Base-by-base conservation (phyloP, 345 rosid genomes). In the Acer campestre region DNA sequence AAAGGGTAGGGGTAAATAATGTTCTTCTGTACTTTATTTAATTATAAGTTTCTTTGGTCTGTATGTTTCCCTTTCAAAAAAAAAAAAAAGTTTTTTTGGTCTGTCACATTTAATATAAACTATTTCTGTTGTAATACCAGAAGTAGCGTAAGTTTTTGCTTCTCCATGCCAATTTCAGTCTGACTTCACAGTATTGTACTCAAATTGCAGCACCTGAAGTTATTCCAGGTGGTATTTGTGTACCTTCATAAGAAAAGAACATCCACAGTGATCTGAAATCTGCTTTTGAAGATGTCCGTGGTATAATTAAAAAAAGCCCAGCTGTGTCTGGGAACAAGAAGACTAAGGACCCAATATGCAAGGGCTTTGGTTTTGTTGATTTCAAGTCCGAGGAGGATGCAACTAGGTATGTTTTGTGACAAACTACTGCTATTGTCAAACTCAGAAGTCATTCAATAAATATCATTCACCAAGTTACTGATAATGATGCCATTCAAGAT, bases 201-300 rank as follows among this genome's bases (percentile, higher is more conserved):
- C 49, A 79, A 20, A 48, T 79, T 75, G 84, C 89, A 89, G 90
- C 59, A 61, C 7, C 67, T 67, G 89, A 84, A 82, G 89, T 63
- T 40, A 75, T 77, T 78, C 83, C 86, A 22, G 80, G 74, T 74
- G 89, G 93, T 46, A 69, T 87, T 42, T 88, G 89, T 71, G 96
- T 95, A 92, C 85, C 93, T 95, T 71, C 99, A 98, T 1, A 95
- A 87, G 97, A 95, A 84, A 95, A 87, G 93, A 95, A 93, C 62
- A 79, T 95, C 74, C 91, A 89, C 29, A 88, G 97, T 78, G 98
- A 95, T 90, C 86, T 95, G 67, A 84, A 87, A 79, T 78, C 70
- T 71, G 93, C 96, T 65, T 95, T 92, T 71, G 76, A 88, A 79
- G 96, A 82, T 44, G 87, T 89, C 29, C 81, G 81, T 71, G 97